Evolutionary conservation across 2,329 filamentous ascomycete species (phyloP).

Genomic region (Fusarium sp.): DNA sequence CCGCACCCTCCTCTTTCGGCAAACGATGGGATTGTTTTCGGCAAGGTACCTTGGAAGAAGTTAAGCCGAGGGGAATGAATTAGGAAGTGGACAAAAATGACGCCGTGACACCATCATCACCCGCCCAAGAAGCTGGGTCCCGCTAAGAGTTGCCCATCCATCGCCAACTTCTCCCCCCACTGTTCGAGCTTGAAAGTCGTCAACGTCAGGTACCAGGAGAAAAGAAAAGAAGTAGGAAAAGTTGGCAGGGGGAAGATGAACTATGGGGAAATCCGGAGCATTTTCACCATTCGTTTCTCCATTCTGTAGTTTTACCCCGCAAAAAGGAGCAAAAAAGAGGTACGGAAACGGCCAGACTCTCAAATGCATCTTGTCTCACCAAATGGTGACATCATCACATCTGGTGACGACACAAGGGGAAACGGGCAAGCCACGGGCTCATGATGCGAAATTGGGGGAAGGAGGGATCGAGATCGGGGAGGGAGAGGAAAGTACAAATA

Average conservation of each 20-base stretch:
- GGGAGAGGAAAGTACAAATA: conserved; percentile 44
- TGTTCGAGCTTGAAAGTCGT: conserved; percentile 2
- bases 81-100: conserved; percentile 27
- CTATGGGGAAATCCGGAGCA: not conserved
- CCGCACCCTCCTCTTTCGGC: not conserved
- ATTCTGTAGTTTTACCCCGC: conserved; percentile 8
- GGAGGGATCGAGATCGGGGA: conserved; percentile 40
- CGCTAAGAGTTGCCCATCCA: conserved; percentile 21
- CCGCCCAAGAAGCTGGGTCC: conserved; percentile 12
- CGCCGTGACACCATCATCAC: conserved; percentile 44
- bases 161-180: conserved; percentile 1
- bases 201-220: conserved; percentile 17
- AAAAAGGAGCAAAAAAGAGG: not conserved
- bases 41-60: not conserved
- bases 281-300: not conserved
- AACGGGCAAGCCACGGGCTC: conserved; percentile 40
- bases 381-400: conserved; percentile 57
- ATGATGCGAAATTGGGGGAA: conserved; percentile 37
- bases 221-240: conserved; percentile 5
- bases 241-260: conserved; percentile 17
- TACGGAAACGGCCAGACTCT: not conserved
- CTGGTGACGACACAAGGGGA: conserved; percentile 50
- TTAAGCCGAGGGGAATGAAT: conserved; percentile 22
- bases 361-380: conserved; percentile 25
- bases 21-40: not conserved